These are phyloP conservation scores for Sugiyamaella novakii DNA, from an alignment of 1,139 yeast species.

Conservation along the genomic window DNA sequence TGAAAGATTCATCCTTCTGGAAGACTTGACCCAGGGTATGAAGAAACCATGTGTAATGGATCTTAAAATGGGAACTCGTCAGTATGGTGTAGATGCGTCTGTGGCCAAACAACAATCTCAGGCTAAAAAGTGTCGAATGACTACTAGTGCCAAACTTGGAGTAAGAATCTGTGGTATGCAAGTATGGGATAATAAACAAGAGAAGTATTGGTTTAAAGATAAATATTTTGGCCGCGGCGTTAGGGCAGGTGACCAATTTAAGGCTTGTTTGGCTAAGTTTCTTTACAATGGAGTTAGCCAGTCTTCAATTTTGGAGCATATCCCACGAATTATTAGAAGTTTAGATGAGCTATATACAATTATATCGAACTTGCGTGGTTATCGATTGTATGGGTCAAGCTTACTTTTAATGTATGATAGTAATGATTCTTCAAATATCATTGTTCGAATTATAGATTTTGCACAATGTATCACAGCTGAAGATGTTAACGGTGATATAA, in stretches of 20 bases:
- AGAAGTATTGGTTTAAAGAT: constrained; percentile 67
- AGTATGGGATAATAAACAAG: constrained; percentile 60
- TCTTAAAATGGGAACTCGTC: constrained; percentile 97
- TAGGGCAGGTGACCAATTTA: constrained; percentile 73
- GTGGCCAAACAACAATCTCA: constrained; percentile 75
- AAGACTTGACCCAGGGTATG: constrained; percentile 86
- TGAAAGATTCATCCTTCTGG: constrained; percentile 83
- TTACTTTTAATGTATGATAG: constrained; percentile 89
- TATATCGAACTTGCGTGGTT: constrained; percentile 64
- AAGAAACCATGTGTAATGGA: constrained; percentile 87
- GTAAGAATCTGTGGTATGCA: constrained; percentile 96
- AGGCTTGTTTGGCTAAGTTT: constrained; percentile 70
- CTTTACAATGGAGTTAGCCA: constrained; percentile 69
- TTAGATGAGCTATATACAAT: constrained; percentile 60
- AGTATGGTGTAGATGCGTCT: constrained; percentile 92
- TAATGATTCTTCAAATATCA: constrained; percentile 42
- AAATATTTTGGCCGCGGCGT: constrained; percentile 90
- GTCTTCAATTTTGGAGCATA: constrained; percentile 64
- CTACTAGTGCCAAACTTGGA: constrained; percentile 82
- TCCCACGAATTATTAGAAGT: constrained; percentile 65
- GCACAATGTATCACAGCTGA: constrained; percentile 90
- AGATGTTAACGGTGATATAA: constrained; percentile 46
- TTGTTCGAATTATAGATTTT: constrained; percentile 85
- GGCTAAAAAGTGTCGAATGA: constrained; percentile 72
- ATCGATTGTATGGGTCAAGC: constrained; percentile 90